Percentiles rank a stretch among this genome's conserved stretches.
These are phyloP conservation scores for Yarrowia bubula DNA, from an alignment of 805 yeast genomes.

Conservation along the genomic window DNA sequence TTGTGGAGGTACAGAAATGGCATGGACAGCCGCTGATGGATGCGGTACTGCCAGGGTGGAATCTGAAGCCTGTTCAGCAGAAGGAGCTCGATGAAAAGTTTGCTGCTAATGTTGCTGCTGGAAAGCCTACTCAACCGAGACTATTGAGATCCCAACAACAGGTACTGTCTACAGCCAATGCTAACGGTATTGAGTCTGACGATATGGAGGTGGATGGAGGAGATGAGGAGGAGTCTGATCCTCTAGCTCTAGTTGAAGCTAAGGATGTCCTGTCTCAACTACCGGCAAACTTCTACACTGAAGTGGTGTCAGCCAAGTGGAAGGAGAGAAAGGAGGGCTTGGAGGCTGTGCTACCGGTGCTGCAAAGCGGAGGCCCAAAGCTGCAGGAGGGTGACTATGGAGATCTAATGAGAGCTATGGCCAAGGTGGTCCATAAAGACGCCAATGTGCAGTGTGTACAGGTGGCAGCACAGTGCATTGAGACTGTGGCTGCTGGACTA, in stretches of 20 bases:
- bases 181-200: constrained; percentile 31
- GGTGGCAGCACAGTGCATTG: constrained; percentile 66
- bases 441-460: constrained; percentile 86
- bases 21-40: constrained; percentile 62
- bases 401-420: constrained; percentile 58
- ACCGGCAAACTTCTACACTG: constrained; percentile 58
- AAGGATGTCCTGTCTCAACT: constrained; percentile 63
- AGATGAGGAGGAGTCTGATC: constrained; percentile 51
- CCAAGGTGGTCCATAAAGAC: constrained; percentile 71
- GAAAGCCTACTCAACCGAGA: constrained; percentile 49
- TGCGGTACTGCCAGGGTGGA: constrained; percentile 51
- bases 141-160: constrained; percentile 54
- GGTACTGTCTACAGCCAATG: constrained; percentile 39
- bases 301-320: constrained; percentile 72
- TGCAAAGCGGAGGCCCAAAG: constrained; percentile 47
- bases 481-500: constrained; percentile 63
- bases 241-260: constrained; percentile 69
- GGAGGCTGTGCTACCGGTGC: constrained; percentile 51
- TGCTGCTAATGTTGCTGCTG: constrained; percentile 45
- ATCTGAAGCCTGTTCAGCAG: constrained; percentile 87
- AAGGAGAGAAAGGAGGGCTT: constrained; percentile 85
- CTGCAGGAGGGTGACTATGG: constrained; percentile 61
- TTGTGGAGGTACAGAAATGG: constrained; percentile 72
- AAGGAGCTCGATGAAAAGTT: constrained; percentile 74
- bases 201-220: constrained; percentile 32